These are phyloP conservation scores for Aspergillus asperescens DNA, from an alignment of 495 filamentous ascomycete species.

Conservation along the genomic window DNA sequence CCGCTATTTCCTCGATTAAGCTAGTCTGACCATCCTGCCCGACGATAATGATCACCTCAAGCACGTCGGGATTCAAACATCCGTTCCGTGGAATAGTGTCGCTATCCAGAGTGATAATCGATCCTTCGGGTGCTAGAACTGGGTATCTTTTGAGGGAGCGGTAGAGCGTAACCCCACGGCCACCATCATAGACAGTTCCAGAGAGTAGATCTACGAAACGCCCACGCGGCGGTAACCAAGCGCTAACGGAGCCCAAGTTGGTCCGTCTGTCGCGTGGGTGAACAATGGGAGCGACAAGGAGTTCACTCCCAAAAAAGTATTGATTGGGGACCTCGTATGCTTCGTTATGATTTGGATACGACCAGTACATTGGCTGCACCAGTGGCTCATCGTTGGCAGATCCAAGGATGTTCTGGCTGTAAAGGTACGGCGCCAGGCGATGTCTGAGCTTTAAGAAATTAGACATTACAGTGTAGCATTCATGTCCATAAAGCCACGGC, in stretches of 20 bases:
- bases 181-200: conserved; percentile 48
- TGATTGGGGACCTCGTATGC: conserved; percentile 50
- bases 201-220: conserved; percentile 50
- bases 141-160: conserved; percentile 41
- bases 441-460: conserved; percentile 47
- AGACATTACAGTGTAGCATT: conserved; percentile 38
- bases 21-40: conserved; percentile 45
- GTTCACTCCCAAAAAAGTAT: conserved; percentile 48
- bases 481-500: conserved; percentile 48
- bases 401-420: conserved; percentile 49
- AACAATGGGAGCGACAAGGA: conserved; percentile 51
- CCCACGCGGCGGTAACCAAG: conserved; percentile 46
- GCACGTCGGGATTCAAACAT: conserved; percentile 27
- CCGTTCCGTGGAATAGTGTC: conserved; percentile 35
- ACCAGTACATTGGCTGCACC: conserved; percentile 57
- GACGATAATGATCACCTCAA: conserved; percentile 49
- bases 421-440: conserved; percentile 51
- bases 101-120: conserved; percentile 49
- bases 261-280: conserved; percentile 35
- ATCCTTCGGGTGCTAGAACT: conserved; percentile 48
- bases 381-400: conserved; percentile 42
- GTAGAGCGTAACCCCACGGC: conserved; percentile 41
- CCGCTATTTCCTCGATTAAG: conserved; percentile 30
- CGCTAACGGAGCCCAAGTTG: conserved; percentile 32
- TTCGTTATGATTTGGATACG: conserved; percentile 38